Evolutionary conservation across 2,329 filamentous ascomycete species (phyloP).

Genomic region (Ophiostoma tasmaniense): DNA sequence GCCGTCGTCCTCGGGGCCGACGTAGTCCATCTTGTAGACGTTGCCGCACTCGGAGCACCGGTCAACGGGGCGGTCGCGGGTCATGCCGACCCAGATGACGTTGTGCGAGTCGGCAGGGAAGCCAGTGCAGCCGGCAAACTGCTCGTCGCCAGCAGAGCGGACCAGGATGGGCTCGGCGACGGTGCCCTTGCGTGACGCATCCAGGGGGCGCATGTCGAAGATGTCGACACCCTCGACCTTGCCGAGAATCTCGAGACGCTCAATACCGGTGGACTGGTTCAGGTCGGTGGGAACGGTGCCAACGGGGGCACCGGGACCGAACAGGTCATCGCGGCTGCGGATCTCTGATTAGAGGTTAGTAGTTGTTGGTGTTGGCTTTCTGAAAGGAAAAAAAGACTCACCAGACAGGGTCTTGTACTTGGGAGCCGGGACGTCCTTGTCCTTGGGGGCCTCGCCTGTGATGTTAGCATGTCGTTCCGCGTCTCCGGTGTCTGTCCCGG

Average conservation of each 20-base stretch:
- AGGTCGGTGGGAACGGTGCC: slow-evolving; percentile 88
- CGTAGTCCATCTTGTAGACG: slow-evolving; percentile 96
- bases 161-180: slow-evolving; percentile 84
- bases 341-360: slow-evolving; percentile 54
- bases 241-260: slow-evolving; percentile 96
- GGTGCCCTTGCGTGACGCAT: slow-evolving; percentile 81
- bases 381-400: slow-evolving; percentile 28
- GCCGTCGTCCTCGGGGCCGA: slow-evolving; percentile 70
- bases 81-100: slow-evolving; percentile 82
- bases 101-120: slow-evolving; percentile 85
- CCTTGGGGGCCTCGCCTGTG: slow-evolving; percentile 29
- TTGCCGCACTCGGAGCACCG: slow-evolving; percentile 95
- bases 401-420: slow-evolving; percentile 37
- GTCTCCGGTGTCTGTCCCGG: background rate
- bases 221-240: slow-evolving; percentile 98
- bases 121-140: slow-evolving; percentile 94
- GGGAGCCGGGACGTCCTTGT: slow-evolving; percentile 19
- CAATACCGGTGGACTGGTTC: slow-evolving; percentile 92
- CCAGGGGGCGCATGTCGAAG: slow-evolving; percentile 96
- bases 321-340: slow-evolving; percentile 70
- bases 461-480: slow-evolving; percentile 17
- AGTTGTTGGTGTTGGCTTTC: background rate
- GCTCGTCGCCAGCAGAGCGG: slow-evolving; percentile 87
- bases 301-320: slow-evolving; percentile 69
- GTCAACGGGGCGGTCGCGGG: slow-evolving; percentile 82